Conservation (phyloP, 768 basidiomycete species). For the Rhodotorula babjevae region DNA sequence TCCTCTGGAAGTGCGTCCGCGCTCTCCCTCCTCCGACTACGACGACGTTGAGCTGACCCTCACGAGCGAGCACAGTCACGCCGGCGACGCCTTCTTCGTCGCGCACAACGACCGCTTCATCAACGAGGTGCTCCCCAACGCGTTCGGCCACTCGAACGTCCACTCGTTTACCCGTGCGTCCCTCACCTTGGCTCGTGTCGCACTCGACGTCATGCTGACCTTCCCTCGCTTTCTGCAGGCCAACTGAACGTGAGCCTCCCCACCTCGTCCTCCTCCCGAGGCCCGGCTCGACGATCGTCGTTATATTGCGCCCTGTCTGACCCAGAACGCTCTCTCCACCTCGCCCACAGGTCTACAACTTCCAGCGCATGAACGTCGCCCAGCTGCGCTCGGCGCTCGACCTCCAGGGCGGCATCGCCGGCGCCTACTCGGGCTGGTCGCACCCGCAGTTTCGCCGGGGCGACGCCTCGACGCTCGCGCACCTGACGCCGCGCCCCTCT, state of each 20-base stretch:
- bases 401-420: slow-evolving; percentile 6
- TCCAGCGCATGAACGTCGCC: slow-evolving; percentile 15
- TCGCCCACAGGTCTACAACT: slow-evolving; percentile 13
- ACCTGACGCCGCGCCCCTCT: slow-evolving; percentile 4
- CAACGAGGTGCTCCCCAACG: slow-evolving; percentile 6
- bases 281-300: not conserved
- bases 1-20: not conserved
- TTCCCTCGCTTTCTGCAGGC: not conserved
- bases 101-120: slow-evolving; percentile 15
- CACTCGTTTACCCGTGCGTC: slow-evolving; percentile 27
- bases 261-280: too few species aligned
- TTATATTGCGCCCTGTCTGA: not conserved
- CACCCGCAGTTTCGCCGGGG: slow-evolving; percentile 11
- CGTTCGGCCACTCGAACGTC: slow-evolving; percentile 20
- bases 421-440: slow-evolving; percentile 15
- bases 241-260: not conserved
- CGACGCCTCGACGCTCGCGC: not conserved
- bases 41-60: not conserved
- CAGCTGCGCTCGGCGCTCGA: slow-evolving; percentile 7
- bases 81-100: slow-evolving; percentile 19
- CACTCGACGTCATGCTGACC: not conserved
- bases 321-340: not conserved
- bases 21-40: too few species aligned
- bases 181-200: not conserved
- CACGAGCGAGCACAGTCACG: not conserved